Conservation (phyloP, 2,329 filamentous ascomycete genomes). For the Pochonia chlamydosporia region DNA sequence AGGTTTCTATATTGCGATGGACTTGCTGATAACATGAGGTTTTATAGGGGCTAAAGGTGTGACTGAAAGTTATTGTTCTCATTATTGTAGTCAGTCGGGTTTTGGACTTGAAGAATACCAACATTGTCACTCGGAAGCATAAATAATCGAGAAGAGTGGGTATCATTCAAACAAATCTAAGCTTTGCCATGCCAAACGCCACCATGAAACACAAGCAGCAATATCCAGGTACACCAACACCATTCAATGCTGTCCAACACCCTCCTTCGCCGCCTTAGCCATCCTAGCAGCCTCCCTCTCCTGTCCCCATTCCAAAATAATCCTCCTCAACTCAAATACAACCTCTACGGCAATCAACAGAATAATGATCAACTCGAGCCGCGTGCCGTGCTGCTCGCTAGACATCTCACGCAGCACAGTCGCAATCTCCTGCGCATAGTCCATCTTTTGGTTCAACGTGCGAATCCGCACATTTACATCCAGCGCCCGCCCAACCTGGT, state of each 20-base stretch:
- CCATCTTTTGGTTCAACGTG: constrained; percentile 92
- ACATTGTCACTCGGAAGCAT: too few species aligned
- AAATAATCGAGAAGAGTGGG: background rate
- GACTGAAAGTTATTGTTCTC: too few species aligned
- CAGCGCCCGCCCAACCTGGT: constrained; percentile 81
- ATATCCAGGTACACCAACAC: background rate
- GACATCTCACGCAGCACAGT: constrained; percentile 80
- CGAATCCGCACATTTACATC: constrained; percentile 90
- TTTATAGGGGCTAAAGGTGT: too few species aligned
- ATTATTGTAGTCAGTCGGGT: too few species aligned
- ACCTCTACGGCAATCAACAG: constrained; percentile 90
- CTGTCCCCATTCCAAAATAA: constrained; percentile 57
- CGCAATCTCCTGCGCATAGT: constrained; percentile 94
- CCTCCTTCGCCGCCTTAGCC: constrained; percentile 13
- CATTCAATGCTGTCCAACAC: constrained; percentile 5
- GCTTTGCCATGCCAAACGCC: background rate
- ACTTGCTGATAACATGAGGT: too few species aligned
- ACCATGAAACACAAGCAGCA: background rate
- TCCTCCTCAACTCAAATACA: constrained; percentile 71
- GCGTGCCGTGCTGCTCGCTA: constrained; percentile 82
- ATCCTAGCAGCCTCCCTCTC: constrained; percentile 23
- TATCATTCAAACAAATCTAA: background rate
- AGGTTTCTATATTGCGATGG: too few species aligned
- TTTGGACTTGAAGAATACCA: too few species aligned
- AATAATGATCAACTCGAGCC: constrained; percentile 95